Evolutionary conservation across 345 rosid species (phyloP), one percentile per base, ranked within the genome.

Genomic region (Erysimum cheiranthoides): DNA sequence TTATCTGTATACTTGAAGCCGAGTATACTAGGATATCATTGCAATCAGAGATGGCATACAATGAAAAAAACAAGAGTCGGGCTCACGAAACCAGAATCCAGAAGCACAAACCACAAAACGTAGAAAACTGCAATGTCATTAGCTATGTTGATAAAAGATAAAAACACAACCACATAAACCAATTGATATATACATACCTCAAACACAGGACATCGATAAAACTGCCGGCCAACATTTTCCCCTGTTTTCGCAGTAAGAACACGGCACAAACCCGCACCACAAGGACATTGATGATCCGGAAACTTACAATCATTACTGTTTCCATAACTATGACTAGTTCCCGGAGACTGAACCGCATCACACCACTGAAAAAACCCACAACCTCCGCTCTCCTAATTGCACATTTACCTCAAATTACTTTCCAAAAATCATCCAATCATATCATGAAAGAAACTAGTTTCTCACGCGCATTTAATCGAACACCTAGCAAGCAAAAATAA

Each of bases 171-270:
- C 30, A 49, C 8, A 38, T 52, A 17, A 30, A 50, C 9, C 3
- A 31, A 27, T 16, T 7, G 6, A 61, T 68, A 60, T n/a, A n/a
- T 2, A 10, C 71, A 70, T 66, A 87, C 87, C 84, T 87, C 86
- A 42, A 73, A 79, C 18, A 79, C 85, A 68, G 87, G 89, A 75
- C 91, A 87, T 8, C 81, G 79, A 61, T 85, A 87, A 71, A 84
- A 87, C 61, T 85, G 89, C n/a, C 77, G 78, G 59, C 91, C 89
- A 38, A 81, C 49, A 57, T 87, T 85, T 5, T 84, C 82, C 14
- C 84, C 87, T 2, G 83, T 84, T 75, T 85, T 87, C 4, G 85
- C 84, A 1, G 91, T 87, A 27, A 81, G 73, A 65, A 84, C 65
- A 60, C 78, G 69, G 78, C 83, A 82, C 69, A 71, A 57, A 21